Evolutionary conservation across 2,329 filamentous ascomycete genomes (phyloP), one percentile per base, ranked within the genome.

Genomic region (Ophiostoma triangulosporum): DNA sequence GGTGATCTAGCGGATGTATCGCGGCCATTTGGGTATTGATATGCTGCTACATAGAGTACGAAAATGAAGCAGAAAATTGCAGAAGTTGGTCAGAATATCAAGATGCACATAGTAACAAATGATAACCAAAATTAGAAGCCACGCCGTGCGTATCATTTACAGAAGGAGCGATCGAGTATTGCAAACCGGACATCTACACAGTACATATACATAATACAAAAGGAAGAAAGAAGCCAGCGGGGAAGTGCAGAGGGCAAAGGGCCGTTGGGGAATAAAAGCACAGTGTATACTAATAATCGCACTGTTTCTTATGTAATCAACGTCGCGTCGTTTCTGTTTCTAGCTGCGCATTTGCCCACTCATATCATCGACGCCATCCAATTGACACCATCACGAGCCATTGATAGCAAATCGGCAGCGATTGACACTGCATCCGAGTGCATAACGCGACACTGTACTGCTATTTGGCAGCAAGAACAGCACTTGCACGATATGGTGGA

Each of bases 401-500:
- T 17, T 11, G 20, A 43, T 20, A 43, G 38, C 38, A 24, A n/a
- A 43, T 43, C 6, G 38, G 14, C 38, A 24, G 38, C 38, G 17
- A 38, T 20, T 17, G 11, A 38, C n/a, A 20, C 9, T 20, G 38
- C 38, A 43, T 40, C 22, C 38, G 8, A 46, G 26, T 26, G 24
- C 15, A 29, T 29, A 29, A 29, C 43, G 26, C 26, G 26, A 46
- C 43, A 7, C 24, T 14, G 7, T n/a, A 9, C 24, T 3, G 22
- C 9, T 2, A 9, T 15, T 7, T 22, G 20, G 20, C 9, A 4
- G 6, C 38, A 24, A 27, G 14, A 33, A 33, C 17, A 26, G 22
- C 20, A n/a, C 20, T 22, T 26, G 11, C 35, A 8, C 33, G 20
- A 40, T 14, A 59, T 59, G 58, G 55, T 57, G 17, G 57, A 58